These are phyloP conservation scores for Striga hermonthica DNA, from an alignment of 305 asterid genomes.

Conservation along the genomic window DNA sequence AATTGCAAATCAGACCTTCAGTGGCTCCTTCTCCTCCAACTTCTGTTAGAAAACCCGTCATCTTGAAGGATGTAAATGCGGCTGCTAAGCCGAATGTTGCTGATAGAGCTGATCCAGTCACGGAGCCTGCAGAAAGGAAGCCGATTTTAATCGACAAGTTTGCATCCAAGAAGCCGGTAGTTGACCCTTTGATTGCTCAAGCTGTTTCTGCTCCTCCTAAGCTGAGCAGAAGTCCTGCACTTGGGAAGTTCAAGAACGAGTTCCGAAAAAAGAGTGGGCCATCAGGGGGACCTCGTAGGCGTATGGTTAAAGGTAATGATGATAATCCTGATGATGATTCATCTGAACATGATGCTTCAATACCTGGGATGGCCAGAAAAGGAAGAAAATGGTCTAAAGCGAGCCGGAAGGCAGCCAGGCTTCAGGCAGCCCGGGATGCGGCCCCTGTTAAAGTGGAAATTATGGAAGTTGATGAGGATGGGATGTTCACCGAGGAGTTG, in stretches of 20 bases:
- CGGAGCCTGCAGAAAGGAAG: conserved; percentile 66
- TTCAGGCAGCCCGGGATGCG: conserved; percentile 83
- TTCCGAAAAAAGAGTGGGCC: conserved; percentile 59
- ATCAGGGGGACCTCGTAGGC: conserved; percentile 67
- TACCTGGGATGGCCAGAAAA: conserved; percentile 82
- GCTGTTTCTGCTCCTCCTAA: conserved; percentile 78
- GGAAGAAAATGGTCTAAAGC: conserved; percentile 99
- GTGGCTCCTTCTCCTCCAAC: conserved; percentile 49
- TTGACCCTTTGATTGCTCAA: conserved; percentile 72
- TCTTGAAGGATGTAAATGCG: conserved; percentile 80
- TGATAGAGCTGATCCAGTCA: conserved; percentile 42
- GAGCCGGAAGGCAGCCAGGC: conserved; percentile 94
- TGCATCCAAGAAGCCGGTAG: conserved; percentile 82
- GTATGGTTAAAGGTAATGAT: conserved; percentile 35
- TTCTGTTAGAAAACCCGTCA: conserved; percentile 60
- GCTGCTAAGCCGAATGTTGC: conserved; percentile 45
- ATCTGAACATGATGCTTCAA: conserved; percentile 61
- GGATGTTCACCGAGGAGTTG: conserved; percentile 86
- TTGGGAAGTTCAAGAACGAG: conserved; percentile 67
- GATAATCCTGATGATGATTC: conserved; percentile 63
- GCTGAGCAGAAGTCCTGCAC: conserved; percentile 59
- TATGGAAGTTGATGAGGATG: conserved; percentile 90
- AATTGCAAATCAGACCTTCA: conserved; percentile 70
- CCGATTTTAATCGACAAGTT: conserved; percentile 92
- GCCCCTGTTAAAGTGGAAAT: conserved; percentile 90